Percentiles rank a stretch among this genome's conserved stretches.
These are phyloP conservation scores for Hericium rajendrae DNA, from an alignment of 768 basidiomycete genomes.

Conservation along the genomic window DNA sequence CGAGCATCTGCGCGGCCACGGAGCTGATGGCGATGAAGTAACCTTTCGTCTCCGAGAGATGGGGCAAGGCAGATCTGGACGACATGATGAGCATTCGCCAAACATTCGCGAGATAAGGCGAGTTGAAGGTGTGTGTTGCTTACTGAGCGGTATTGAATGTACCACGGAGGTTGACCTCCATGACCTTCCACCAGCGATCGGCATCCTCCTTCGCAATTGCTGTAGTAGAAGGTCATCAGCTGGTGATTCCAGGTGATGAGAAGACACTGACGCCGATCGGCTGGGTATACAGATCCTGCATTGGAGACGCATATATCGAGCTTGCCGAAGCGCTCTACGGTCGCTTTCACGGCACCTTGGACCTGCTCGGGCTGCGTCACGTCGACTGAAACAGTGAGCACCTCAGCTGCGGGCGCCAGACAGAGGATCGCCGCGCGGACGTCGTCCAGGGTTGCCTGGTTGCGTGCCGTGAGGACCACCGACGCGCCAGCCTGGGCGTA, in stretches of 20 bases:
- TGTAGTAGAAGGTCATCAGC: neutral
- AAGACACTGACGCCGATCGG: too few relatives aligned
- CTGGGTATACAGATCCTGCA: neutral
- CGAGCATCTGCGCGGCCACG: neutral
- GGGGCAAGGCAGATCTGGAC: neutral
- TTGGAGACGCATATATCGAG: constrained; percentile 6
- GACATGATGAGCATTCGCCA: neutral
- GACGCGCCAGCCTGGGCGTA: constrained; percentile 13
- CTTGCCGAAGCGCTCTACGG: constrained; percentile 1
- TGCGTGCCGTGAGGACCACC: constrained; percentile 5
- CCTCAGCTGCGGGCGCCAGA: neutral
- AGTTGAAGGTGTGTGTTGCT: neutral
- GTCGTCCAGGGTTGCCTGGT: neutral
- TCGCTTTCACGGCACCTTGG: neutral
- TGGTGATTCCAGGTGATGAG: too few relatives aligned
- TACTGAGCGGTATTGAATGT: constrained; percentile 17
- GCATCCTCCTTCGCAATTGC: constrained; percentile 15
- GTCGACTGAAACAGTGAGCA: constrained; percentile 1
- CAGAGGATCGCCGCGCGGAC: neutral
- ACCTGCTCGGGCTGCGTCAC: neutral
- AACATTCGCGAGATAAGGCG: neutral
- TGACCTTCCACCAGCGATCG: constrained; percentile 17
- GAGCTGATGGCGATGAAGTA: constrained; percentile 2
- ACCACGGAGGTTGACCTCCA: constrained; percentile 18
- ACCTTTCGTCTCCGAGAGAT: constrained; percentile 1